phyloP scores from a whole-genome alignment of 2,329 filamentous ascomycete species.

The Venturia oleaginea region DNA sequence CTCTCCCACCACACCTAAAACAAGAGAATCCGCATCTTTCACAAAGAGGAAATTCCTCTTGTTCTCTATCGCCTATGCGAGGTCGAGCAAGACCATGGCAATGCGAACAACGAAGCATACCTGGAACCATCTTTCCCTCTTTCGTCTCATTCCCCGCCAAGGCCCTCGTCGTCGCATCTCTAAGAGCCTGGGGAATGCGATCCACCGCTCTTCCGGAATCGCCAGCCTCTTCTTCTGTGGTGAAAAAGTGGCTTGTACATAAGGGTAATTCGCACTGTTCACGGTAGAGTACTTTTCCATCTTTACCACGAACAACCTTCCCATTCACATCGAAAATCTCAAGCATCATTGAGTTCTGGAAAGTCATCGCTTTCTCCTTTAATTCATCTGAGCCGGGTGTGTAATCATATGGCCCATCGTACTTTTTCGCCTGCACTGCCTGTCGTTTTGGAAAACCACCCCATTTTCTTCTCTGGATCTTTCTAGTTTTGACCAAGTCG shows the following conservation, averaged over 20 bases:
- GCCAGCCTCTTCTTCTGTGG: constrained; percentile 29
- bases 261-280: not conserved
- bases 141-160: constrained; percentile 19
- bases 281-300: not conserved
- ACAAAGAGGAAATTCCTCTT: constrained; percentile 22
- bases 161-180: constrained; percentile 12
- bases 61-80: constrained; percentile 3
- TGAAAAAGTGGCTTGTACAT: not conserved
- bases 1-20: constrained; percentile 29
- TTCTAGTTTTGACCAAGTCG: constrained; percentile 23
- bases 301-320: not conserved
- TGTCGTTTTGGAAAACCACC: constrained; percentile 36
- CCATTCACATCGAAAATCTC: not conserved
- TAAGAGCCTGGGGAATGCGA: constrained; percentile 33
- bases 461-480: constrained; percentile 30
- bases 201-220: constrained; percentile 32
- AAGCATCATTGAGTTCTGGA: constrained; percentile 24
- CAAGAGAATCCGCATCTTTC: constrained; percentile 35
- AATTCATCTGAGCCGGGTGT: constrained; percentile 21
- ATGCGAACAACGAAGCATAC: constrained; percentile 25
- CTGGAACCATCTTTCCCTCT: constrained; percentile 15
- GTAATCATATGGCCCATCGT: constrained; percentile 30
- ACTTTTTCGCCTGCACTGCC: constrained; percentile 36
- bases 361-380: constrained; percentile 23
- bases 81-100: constrained; percentile 27